A percentile compares a stretch with the other conserved stretches of the same genome.
These are phyloP conservation scores for Aspergillus quadrilineatus DNA, from an alignment of 2,329 filamentous ascomycete species.

Conservation along the genomic window DNA sequence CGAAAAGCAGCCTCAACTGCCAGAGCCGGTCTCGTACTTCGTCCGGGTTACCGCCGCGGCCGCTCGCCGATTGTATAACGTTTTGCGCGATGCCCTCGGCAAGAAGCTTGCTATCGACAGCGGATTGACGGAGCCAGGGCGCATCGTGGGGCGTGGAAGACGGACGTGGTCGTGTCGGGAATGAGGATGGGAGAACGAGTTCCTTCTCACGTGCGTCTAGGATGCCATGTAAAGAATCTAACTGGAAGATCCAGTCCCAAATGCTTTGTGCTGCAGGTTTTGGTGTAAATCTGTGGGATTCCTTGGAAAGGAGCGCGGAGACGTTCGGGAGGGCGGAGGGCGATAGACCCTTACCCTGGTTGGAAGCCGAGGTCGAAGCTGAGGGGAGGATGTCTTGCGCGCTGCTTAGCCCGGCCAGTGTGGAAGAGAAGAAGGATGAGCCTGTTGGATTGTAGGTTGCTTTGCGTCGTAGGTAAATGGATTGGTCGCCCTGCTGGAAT, in stretches of 20 bases:
- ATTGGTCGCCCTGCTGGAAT: constrained; percentile 66
- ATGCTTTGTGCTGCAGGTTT: constrained; percentile 44
- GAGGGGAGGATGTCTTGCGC: constrained; percentile 46
- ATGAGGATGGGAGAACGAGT: constrained; percentile 55
- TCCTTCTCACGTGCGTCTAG: constrained; percentile 66
- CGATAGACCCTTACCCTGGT: constrained; percentile 26
- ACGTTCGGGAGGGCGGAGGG: constrained; percentile 26
- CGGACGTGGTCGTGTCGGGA: constrained; percentile 29
- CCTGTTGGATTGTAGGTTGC: constrained; percentile 62
- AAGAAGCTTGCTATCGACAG: constrained; percentile 70
- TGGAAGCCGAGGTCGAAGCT: constrained; percentile 25
- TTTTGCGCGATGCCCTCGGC: constrained; percentile 53
- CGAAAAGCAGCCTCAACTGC: constrained; percentile 64
- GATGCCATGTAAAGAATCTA: constrained; percentile 52
- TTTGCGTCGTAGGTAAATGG: constrained; percentile 70
- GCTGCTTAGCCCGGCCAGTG: constrained; percentile 71
- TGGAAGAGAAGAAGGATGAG: constrained; percentile 67
- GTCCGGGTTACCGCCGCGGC: constrained; percentile 37
- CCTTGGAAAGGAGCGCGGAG: constrained; percentile 22
- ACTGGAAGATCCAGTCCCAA: constrained; percentile 72
- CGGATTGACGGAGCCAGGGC: constrained; percentile 56
- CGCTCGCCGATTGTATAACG: constrained; percentile 31
- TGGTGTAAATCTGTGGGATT: constrained; percentile 23
- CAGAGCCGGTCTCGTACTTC: constrained; percentile 58
- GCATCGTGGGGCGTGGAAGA: constrained; percentile 48